phyloP scores from a whole-genome alignment of 2,329 filamentous ascomycete genomes.

The Ascochyta rabiei region DNA sequence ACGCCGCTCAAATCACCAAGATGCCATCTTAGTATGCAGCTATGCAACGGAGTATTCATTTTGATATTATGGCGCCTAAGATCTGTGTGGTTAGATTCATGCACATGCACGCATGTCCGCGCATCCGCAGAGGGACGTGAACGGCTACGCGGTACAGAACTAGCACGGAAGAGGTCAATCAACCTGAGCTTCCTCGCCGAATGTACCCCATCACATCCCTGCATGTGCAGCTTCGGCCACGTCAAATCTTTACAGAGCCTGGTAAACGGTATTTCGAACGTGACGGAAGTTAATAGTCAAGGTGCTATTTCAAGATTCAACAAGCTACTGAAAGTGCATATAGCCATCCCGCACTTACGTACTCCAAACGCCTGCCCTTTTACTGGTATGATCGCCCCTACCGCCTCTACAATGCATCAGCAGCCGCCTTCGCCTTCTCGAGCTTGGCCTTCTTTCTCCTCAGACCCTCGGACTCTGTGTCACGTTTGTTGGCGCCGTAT shows the following conservation, averaged over 20 bases:
- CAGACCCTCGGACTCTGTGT: slow-evolving; percentile 85
- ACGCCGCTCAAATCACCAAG: no score
- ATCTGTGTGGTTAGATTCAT: no score
- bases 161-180: no score
- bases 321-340: background rate
- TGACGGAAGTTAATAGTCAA: background rate
- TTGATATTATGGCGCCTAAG: no score
- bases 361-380: slow-evolving; percentile 14
- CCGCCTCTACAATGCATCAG: slow-evolving; percentile 28
- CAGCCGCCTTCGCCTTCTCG: slow-evolving; percentile 62
- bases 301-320: background rate
- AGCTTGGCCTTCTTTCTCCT: slow-evolving; percentile 88
- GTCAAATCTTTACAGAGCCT: background rate
- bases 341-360: background rate
- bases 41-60: no score
- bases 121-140: no score
- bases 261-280: background rate
- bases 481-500: slow-evolving; percentile 92
- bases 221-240: no score
- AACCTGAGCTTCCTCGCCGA: no score
- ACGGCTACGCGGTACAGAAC: no score
- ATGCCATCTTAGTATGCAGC: no score
- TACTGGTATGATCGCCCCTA: background rate
- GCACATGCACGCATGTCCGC: no score
- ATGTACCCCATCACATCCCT: no score